A percentile compares a stretch with the other conserved stretches of the same genome.
Evolutionary conservation across 176 grass and related monocot genomes (phyloP).

Genomic region (Microstegium vimineum): DNA sequence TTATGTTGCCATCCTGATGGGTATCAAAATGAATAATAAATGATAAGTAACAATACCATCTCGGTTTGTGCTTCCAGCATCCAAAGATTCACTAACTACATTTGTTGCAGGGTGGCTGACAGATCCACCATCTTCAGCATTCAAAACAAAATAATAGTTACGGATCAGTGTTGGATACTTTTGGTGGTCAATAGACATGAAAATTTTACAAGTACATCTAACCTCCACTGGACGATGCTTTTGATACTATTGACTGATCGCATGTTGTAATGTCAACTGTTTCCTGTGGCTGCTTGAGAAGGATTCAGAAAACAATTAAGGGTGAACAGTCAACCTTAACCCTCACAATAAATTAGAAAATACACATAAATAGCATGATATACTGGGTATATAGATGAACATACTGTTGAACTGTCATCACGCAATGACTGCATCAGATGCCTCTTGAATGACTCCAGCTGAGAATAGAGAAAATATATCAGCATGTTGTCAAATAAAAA

Average conservation of each 20-base stretch:
- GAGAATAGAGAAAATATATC: conserved; percentile 22
- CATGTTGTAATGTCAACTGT: conserved; percentile 73
- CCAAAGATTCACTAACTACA: conserved; percentile 21
- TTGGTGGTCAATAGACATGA: not conserved
- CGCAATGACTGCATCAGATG: conserved; percentile 86
- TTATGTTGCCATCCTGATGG: not conserved
- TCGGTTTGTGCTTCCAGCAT: conserved; percentile 41
- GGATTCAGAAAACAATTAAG: not conserved
- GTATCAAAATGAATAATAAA: not conserved
- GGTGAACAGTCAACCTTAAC: conserved; percentile 14
- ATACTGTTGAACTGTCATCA: conserved; percentile 67
- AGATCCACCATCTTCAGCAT: conserved; percentile 46
- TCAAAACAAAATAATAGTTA: conserved; percentile 7
- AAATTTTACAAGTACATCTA: not conserved
- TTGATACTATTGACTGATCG: conserved; percentile 51
- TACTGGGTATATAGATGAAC: conserved; percentile 24
- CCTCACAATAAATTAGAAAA: not conserved
- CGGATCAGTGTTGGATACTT: not conserved
- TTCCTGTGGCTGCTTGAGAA: conserved; percentile 49
- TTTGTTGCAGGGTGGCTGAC: conserved; percentile 26
- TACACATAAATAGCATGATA: not conserved
- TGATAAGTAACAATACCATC: conserved; percentile 34
- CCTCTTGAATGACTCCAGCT: conserved; percentile 93
- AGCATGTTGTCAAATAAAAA: not conserved
- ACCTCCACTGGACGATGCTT: conserved; percentile 65